phyloP scores from a whole-genome alignment of 2,329 filamentous ascomycete species.

The Verticillium dahliae region DNA sequence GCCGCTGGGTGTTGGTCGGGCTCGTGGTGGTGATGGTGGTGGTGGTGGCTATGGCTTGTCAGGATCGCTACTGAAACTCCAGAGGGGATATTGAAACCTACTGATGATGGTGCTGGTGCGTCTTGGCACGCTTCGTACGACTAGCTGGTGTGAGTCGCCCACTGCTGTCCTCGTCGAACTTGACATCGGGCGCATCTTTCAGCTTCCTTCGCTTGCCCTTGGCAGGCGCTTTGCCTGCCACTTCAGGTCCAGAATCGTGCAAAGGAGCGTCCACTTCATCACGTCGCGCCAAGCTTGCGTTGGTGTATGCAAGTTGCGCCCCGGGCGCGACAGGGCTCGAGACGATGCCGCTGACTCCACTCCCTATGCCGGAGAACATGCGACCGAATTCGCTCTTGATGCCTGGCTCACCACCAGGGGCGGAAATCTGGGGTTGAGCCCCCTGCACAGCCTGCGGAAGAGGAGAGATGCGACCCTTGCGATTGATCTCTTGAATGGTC shows the following conservation, averaged over 20 bases:
- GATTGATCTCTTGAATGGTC: constrained; percentile 73
- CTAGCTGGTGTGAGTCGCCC: constrained; percentile 55
- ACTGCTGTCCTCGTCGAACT: constrained; percentile 59
- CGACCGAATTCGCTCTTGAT: constrained; percentile 94
- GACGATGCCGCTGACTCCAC: constrained; percentile 43
- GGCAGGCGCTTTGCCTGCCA: constrained; percentile 29
- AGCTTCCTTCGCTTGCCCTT: constrained; percentile 61
- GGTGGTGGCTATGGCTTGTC: constrained; percentile 26
- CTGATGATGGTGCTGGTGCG: constrained; percentile 51
- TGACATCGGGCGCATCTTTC: constrained; percentile 64
- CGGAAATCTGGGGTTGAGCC: constrained; percentile 73
- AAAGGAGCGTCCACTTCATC: constrained; percentile 42
- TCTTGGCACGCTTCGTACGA: constrained; percentile 62
- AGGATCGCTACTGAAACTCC: neutral
- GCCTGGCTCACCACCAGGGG: constrained; percentile 73
- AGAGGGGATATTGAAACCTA: constrained; percentile 32
- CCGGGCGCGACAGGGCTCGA: constrained; percentile 43
- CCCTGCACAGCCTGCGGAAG: constrained; percentile 91
- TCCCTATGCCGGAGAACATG: constrained; percentile 89
- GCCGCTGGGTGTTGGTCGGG: constrained; percentile 39
- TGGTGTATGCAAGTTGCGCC: constrained; percentile 39
- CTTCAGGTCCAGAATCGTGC: constrained; percentile 38
- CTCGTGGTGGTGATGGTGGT: constrained; percentile 55
- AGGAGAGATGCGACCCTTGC: constrained; percentile 78
- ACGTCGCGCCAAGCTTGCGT: constrained; percentile 37